Conservation (phyloP, 1,139 yeast genomes). For the Magnusiomyces tetraspermus region DNA sequence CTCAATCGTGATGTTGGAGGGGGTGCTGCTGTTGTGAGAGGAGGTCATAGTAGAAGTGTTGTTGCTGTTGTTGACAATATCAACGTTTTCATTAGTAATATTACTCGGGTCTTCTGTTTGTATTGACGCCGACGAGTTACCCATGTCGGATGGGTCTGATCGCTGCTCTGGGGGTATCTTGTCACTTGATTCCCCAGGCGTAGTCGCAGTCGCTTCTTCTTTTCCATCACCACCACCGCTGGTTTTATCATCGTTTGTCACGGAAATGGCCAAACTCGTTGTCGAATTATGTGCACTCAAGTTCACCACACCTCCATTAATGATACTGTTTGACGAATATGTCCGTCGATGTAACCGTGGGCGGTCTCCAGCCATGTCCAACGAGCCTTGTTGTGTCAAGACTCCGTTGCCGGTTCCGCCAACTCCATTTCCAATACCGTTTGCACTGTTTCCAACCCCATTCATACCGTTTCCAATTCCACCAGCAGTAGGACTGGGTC, state of each 20-base stretch:
- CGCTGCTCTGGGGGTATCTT: too few relatives aligned
- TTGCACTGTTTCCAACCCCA: too few relatives aligned
- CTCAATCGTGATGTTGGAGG: too few relatives aligned
- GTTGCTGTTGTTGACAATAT: background rate
- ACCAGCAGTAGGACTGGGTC: background rate
- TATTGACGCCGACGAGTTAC: too few relatives aligned
- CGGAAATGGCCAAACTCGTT: background rate
- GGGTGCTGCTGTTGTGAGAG: too few relatives aligned
- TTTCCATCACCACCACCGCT: conserved; percentile 1
- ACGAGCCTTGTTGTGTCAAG: background rate
- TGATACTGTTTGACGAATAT: conserved; percentile 11
- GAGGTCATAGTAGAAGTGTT: background rate
- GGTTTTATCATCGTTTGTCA: background rate
- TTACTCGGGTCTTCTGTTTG: too few relatives aligned
- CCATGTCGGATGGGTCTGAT: too few relatives aligned
- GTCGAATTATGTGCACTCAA: conserved; percentile 4
- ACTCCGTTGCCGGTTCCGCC: too few relatives aligned
- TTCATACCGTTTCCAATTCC: too few relatives aligned
- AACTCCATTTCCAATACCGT: too few relatives aligned
- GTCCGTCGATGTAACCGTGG: conserved; percentile 11
- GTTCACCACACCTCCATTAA: conserved; percentile 11
- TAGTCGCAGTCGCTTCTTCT: too few relatives aligned
- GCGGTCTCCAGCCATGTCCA: conserved; percentile 6
- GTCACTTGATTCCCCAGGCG: too few relatives aligned
- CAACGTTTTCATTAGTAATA: background rate